Conservation (phyloP, 23 red algal genomes). For the Gracilaria gracilis region DNA sequence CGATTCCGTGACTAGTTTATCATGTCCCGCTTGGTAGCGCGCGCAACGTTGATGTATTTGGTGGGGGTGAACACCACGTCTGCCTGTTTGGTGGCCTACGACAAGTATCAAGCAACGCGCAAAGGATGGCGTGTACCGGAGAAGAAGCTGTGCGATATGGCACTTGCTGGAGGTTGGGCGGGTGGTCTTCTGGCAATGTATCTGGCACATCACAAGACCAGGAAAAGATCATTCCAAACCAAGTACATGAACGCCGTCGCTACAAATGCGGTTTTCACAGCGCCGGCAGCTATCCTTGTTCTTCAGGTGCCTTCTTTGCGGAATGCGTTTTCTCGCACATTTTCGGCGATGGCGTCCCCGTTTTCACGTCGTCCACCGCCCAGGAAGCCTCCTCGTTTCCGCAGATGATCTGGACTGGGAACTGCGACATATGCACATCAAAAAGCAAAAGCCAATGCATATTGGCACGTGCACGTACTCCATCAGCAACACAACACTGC, state of each 20-base stretch:
- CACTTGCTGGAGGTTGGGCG: conserved; percentile 52
- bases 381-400: conserved; percentile 29
- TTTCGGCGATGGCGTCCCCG: conserved; percentile 9
- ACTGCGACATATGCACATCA: too few species aligned
- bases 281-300: conserved; percentile 4
- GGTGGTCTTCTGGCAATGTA: conserved; percentile 66
- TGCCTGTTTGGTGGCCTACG: conserved; percentile 48
- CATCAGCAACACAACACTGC: too few species aligned
- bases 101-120: conserved; percentile 45
- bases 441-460: too few species aligned
- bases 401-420: conserved; percentile 3
- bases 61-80: conserved; percentile 32
- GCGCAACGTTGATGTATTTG: conserved; percentile 42
- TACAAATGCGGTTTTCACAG: conserved; percentile 33
- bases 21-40: conserved; percentile 25
- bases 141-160: conserved; percentile 34
- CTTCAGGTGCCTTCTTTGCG: background rate
- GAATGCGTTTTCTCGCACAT: conserved; percentile 9
- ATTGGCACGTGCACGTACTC: too few species aligned
- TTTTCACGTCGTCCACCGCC: conserved; percentile 25
- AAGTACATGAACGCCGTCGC: conserved; percentile 50
- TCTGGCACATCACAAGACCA: conserved; percentile 61
- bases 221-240: conserved; percentile 52
- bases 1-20: background rate
- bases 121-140: conserved; percentile 56